Evolutionary conservation across 225 moss, liverwort and hornwort species (phyloP).

Genomic region (Sphagnum tenellum): DNA sequence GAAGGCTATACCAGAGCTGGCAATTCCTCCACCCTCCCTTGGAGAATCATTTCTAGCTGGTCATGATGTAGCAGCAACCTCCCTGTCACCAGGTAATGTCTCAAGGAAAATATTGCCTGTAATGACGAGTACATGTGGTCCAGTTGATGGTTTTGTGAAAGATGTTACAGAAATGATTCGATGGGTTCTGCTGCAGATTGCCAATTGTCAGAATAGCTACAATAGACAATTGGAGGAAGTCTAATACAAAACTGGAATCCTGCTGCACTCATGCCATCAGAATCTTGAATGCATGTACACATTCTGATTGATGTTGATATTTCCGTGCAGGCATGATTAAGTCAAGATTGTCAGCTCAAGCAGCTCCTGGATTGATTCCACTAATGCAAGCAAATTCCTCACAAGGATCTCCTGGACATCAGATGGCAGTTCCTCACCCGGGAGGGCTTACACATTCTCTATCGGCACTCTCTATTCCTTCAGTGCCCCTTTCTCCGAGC

Average conservation of each 20-base stretch:
- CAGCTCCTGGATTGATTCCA: constrained; percentile 24
- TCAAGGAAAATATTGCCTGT: too few relatives aligned
- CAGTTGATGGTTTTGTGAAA: background rate
- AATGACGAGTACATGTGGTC: constrained; percentile 2
- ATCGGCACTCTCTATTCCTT: constrained; percentile 47
- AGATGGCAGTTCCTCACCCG: constrained; percentile 21
- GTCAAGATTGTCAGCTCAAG: constrained; percentile 9
- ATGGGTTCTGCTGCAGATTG: too few relatives aligned
- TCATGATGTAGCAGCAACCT: constrained; percentile 16
- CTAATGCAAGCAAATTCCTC: constrained; percentile 42
- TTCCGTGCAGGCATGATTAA: too few relatives aligned
- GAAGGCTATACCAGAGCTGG: constrained; percentile 8
- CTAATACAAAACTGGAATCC: too few relatives aligned
- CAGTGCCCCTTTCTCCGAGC: constrained; percentile 42
- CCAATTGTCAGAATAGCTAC: too few relatives aligned
- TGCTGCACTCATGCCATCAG: too few relatives aligned
- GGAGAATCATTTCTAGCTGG: constrained; percentile 24
- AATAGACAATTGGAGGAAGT: too few relatives aligned
- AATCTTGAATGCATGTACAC: too few relatives aligned
- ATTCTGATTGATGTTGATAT: too few relatives aligned
- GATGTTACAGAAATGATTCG: too few relatives aligned
- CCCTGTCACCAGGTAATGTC: constrained; percentile 17
- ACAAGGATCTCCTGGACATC: constrained; percentile 57
- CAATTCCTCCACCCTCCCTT: constrained; percentile 17
- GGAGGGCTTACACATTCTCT: constrained; percentile 39